Percentiles rank a stretch among this genome's conserved stretches.
phyloP scores from a whole-genome alignment of 2,329 filamentous ascomycete species.

The Shiraia bambusicola region DNA sequence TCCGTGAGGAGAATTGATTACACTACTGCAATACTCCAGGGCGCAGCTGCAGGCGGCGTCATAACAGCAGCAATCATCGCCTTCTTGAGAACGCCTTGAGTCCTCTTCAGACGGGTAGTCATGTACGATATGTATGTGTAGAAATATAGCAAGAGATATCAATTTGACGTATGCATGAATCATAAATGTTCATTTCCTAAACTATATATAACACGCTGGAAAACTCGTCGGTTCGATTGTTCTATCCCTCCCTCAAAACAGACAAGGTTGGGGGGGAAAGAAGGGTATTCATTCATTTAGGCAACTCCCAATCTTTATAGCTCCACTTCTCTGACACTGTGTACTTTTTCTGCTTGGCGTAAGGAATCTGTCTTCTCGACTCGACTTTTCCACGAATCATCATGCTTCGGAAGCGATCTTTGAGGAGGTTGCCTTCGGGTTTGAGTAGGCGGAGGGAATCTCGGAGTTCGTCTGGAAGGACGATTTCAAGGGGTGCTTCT shows the following conservation, averaged over 20 bases:
- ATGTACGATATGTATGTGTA: conserved; percentile 2
- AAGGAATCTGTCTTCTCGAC: conserved; percentile 72
- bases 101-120: neutral
- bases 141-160: neutral
- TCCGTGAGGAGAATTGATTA: conserved; percentile 50
- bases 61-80: conserved; percentile 34
- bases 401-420: conserved; percentile 87
- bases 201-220: too few relatives aligned
- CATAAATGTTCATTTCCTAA: too few relatives aligned
- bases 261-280: too few relatives aligned
- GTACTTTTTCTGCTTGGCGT: conserved; percentile 78
- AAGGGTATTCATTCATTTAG: conserved; percentile 3
- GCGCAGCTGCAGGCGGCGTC: conserved; percentile 46
- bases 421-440: conserved; percentile 92
- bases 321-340: conserved; percentile 94
- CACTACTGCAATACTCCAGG: conserved; percentile 49
- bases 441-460: conserved; percentile 60
- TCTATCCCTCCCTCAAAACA: too few relatives aligned
- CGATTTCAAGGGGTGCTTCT: conserved; percentile 59
- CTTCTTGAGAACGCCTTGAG: conserved; percentile 24
- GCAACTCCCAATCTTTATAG: conserved; percentile 85
- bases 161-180: too few relatives aligned
- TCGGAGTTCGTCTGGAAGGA: conserved; percentile 53
- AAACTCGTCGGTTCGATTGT: too few relatives aligned
- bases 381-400: conserved; percentile 89